phyloP scores from a whole-genome alignment of 768 basidiomycete genomes.

The Stropharia rugosoannulata region DNA sequence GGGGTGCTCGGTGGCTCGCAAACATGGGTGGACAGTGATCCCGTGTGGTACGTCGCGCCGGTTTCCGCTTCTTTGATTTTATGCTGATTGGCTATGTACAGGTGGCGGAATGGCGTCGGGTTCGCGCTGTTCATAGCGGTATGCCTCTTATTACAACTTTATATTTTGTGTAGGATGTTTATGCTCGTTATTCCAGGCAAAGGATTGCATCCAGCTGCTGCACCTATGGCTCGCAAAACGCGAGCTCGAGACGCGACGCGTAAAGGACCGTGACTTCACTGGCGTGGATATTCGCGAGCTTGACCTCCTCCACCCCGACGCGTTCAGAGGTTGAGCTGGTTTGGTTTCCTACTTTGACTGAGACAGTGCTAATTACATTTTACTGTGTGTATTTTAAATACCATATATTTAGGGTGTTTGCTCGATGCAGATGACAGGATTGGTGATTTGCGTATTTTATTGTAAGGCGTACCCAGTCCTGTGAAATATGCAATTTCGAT shows the following conservation, averaged over 20 bases:
- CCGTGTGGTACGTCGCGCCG: constrained; percentile 55
- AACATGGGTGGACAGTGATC: constrained; percentile 67
- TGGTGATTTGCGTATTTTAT: too few relatives aligned
- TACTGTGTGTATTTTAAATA: too few relatives aligned
- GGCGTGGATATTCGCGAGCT: constrained; percentile 68
- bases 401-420: too few relatives aligned
- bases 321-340: background rate
- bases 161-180: background rate
- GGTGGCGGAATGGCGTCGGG: constrained; percentile 70
- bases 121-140: constrained; percentile 69
- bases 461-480: too few relatives aligned
- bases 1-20: constrained; percentile 56
- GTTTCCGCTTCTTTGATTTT: background rate
- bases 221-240: constrained; percentile 71
- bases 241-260: constrained; percentile 65
- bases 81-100: constrained; percentile 10
- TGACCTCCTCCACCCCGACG: constrained; percentile 42
- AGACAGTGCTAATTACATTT: too few relatives aligned
- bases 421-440: too few relatives aligned
- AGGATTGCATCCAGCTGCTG: constrained; percentile 65
- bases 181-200: constrained; percentile 40
- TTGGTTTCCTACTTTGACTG: too few relatives aligned
- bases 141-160: constrained; percentile 20
- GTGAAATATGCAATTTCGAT: too few relatives aligned
- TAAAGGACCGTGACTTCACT: constrained; percentile 71